These are phyloP conservation scores for Trametes sanguinea DNA, from an alignment of 768 basidiomycete genomes.

Conservation along the genomic window DNA sequence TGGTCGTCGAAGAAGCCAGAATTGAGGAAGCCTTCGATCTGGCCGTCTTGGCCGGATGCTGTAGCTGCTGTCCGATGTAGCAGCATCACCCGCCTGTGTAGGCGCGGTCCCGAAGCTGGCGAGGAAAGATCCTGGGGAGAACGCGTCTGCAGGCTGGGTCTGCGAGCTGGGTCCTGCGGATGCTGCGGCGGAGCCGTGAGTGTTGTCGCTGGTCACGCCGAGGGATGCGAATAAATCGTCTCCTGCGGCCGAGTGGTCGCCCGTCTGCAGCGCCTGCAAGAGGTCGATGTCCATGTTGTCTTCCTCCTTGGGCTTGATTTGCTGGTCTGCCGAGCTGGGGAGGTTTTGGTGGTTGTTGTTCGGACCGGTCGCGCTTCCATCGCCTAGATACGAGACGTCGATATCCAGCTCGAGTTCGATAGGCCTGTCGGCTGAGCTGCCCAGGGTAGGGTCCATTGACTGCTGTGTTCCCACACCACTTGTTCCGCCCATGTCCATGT, in stretches of 20 bases:
- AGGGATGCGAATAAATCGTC: conserved; percentile 21
- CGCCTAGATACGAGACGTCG: conserved; percentile 51
- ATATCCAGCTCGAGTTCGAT: conserved; percentile 81
- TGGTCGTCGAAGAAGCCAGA: conserved; percentile 48
- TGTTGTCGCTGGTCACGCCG: background rate
- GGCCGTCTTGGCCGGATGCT: conserved; percentile 27
- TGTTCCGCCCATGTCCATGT: conserved; percentile 23
- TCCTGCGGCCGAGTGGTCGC: background rate
- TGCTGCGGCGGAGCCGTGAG: background rate
- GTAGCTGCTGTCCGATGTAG: background rate
- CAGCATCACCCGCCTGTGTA: conserved; percentile 19
- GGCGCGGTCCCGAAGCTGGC: conserved; percentile 46
- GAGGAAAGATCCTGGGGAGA: conserved; percentile 19
- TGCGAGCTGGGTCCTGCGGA: background rate
- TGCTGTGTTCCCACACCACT: conserved; percentile 22
- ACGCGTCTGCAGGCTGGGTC: conserved; percentile 6
- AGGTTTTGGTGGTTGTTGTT: conserved; percentile 20
- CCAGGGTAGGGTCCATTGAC: conserved; percentile 41
- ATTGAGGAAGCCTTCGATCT: conserved; percentile 48
- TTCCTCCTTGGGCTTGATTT: conserved; percentile 23
- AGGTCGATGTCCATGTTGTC: conserved; percentile 20
- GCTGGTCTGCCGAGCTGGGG: conserved; percentile 10
- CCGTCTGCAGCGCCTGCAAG: conserved; percentile 8
- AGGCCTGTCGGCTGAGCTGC: conserved; percentile 76
- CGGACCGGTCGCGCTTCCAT: conserved; percentile 1